Base-by-base conservation (phyloP, 23 red algal genomes). In the Cyanidium caldarium region DNA sequence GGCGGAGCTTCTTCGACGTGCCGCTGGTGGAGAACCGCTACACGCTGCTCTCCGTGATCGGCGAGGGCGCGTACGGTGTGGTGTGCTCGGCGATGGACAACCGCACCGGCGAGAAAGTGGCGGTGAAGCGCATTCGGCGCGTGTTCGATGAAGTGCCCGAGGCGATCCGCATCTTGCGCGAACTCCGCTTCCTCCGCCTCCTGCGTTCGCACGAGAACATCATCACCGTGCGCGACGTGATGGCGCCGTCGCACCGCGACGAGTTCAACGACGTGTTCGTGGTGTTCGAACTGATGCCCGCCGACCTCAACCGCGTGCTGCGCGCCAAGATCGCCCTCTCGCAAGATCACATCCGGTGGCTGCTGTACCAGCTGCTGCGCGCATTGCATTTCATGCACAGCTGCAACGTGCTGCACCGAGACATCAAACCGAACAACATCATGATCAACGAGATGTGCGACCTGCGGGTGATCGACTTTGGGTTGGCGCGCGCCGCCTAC, bases 281-380 rank as follows among this genome's bases (percentile, higher is more conserved):
- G 29, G 89, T 94, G 23, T 87, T 87, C 31, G 89, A 94, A 72
- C 79, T 86, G 65, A 94, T 94, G 89, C 82, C 89, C 33, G 86
- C 82, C 3, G 89, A 94, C 42, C 79, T 94, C 7, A 78, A 74
- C 21, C 77, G 82, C 31, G 67, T 94, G 29, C 66, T 94, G 39
- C 69, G 89, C 25, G 73, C 70, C 14, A 83, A 70, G 57, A 87
- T 82, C 10, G 43, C 76, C 37, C 79, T 94, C 57, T 77, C 51
- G 2, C 45, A 69, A 7, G 65, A 87, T 46, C 89, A 94, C 34
- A 73, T 83, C 40, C 82, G 82, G 46, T 87, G 65, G 38, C 68
- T 94, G 31, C 82, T 94, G 82, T 94, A 86, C 61, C 89, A 94
- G 37, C 73, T 94, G n/a, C 72, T 94, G 43, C 69, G 83, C 12